Percentiles rank a stretch among this genome's conserved stretches.
phyloP scores from a whole-genome alignment of 176 grass and related monocot genomes.

The Triticum dicoccoides region DNA sequence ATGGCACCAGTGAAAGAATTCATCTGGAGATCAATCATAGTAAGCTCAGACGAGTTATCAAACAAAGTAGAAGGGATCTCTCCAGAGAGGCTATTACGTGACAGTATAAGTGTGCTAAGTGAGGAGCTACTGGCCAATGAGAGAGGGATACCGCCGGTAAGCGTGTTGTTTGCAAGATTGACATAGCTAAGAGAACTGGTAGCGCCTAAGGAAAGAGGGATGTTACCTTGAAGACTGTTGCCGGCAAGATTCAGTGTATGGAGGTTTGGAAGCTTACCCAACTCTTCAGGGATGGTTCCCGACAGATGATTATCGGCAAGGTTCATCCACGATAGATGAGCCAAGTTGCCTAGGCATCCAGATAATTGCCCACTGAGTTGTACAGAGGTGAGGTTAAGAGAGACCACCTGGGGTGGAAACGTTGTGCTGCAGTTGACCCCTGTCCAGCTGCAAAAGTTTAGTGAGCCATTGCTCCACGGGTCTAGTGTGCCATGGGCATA shows the following conservation, averaged over 20 bases:
- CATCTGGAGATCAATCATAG: neutral
- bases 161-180: neutral
- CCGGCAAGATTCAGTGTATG: neutral
- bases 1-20: constrained; percentile 8
- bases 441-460: neutral
- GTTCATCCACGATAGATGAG: constrained; percentile 19
- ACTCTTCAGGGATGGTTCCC: constrained; percentile 12
- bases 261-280: neutral
- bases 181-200: too few relatives aligned
- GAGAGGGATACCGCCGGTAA: neutral
- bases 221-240: neutral
- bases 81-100: constrained; percentile 7
- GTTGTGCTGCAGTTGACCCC: neutral
- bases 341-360: constrained; percentile 30
- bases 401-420: neutral
- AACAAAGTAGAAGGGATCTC: neutral
- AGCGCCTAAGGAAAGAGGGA: too few relatives aligned
- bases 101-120: constrained; percentile 4
- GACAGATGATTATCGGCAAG: constrained; percentile 14
- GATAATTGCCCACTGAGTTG: constrained; percentile 18
- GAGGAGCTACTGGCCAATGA: neutral
- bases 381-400: neutral
- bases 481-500: neutral
- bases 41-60: neutral
- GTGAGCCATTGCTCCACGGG: neutral